A percentile compares a stretch with the other conserved stretches of the same genome.
Conservation (phyloP, 2,329 filamentous ascomycete genomes). For the Hymenoscyphus albidus region DNA sequence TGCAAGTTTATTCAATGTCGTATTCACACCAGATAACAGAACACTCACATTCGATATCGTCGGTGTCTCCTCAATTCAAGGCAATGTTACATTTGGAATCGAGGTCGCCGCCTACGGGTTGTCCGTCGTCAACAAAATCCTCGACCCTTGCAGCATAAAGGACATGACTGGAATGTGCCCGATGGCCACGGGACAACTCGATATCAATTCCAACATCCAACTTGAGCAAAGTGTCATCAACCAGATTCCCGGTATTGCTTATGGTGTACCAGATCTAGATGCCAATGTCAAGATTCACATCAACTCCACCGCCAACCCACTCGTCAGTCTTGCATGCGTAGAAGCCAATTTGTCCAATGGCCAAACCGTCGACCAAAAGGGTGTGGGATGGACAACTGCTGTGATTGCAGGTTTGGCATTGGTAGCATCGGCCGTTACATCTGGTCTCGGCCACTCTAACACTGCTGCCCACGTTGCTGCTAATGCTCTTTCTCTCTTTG, state of each 20-base stretch:
- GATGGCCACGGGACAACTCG: conserved; percentile 81
- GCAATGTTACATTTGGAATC: conserved; percentile 75
- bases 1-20: conserved; percentile 82
- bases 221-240: conserved; percentile 55
- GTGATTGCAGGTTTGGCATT: conserved; percentile 82
- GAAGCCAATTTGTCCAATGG: conserved; percentile 86
- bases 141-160: conserved; percentile 72
- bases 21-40: conserved; percentile 71
- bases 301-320: conserved; percentile 57
- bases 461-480: conserved; percentile 92
- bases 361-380: conserved; percentile 84
- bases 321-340: conserved; percentile 73
- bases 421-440: conserved; percentile 81
- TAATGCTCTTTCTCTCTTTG: conserved; percentile 89
- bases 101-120: conserved; percentile 80
- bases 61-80: conserved; percentile 78
- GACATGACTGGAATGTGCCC: conserved; percentile 75
- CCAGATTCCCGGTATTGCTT: conserved; percentile 77
- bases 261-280: conserved; percentile 86
- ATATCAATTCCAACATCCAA: conserved; percentile 67
- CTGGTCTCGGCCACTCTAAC: conserved; percentile 86
- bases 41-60: conserved; percentile 71
- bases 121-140: conserved; percentile 58
- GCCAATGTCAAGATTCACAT: conserved; percentile 79
- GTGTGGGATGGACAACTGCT: conserved; percentile 85